phyloP scores from a whole-genome alignment of 164 flowering plant species.

The Kingdonia uniflora region DNA sequence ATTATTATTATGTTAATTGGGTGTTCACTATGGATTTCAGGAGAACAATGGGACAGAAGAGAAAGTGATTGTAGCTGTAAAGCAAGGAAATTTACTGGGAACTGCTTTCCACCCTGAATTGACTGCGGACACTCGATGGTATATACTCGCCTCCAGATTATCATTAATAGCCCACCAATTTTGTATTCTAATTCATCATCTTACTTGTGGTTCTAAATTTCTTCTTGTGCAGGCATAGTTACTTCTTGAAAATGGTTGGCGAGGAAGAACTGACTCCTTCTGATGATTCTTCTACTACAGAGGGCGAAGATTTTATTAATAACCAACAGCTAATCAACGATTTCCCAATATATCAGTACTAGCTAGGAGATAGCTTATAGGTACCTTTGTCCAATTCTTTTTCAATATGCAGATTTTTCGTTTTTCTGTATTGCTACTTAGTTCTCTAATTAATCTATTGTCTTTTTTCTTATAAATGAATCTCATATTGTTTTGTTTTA shows the following conservation, averaged over 20 bases:
- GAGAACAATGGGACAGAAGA: slow-evolving; percentile 26
- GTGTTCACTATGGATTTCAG: slow-evolving; percentile 22
- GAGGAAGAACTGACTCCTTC: slow-evolving; percentile 10
- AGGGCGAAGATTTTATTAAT: slow-evolving; percentile 10
- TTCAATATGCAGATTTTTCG: too few species aligned
- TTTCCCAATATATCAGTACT: slow-evolving; percentile 46
- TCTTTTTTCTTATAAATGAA: too few species aligned
- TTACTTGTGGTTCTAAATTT: background rate
- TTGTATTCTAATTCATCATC: background rate
- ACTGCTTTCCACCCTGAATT: slow-evolving; percentile 97
- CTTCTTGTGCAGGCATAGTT: slow-evolving; percentile 72
- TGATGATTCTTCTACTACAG: slow-evolving; percentile 17
- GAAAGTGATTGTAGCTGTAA: slow-evolving; percentile 86
- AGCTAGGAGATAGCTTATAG: background rate
- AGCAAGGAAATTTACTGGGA: slow-evolving; percentile 80
- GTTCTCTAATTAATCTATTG: too few species aligned
- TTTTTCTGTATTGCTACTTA: too few species aligned
- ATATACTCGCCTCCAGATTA: too few species aligned
- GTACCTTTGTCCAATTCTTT: background rate
- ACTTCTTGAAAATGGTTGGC: slow-evolving; percentile 70
- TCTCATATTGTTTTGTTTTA: too few species aligned
- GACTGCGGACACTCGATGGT: slow-evolving; percentile 92
- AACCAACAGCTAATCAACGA: slow-evolving; percentile 24
- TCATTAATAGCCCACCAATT: background rate
- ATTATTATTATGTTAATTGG: too few species aligned